Base-by-base conservation (phyloP, 2,329 filamentous ascomycete genomes). In the Shiraia bambusicola region DNA sequence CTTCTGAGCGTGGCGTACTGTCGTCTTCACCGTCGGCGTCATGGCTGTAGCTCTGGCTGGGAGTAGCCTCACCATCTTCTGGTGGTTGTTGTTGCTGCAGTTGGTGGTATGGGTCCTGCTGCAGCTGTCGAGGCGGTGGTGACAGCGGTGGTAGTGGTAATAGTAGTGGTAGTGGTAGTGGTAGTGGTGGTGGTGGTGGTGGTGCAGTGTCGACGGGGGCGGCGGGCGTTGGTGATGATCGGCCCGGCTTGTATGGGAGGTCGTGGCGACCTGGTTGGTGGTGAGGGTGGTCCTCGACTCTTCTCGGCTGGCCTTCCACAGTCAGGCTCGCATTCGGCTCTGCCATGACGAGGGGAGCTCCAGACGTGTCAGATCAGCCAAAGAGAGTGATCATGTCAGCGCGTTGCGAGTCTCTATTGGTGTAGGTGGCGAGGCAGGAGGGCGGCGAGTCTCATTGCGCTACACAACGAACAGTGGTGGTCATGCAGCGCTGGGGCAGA, bases 1-100 rank as follows among this genome's bases (percentile, higher is more conserved):
- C 47, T 52, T 72, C 71, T 5, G 69, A 70, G 42, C 69, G 66
- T 34, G 69, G 67, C 11, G 70, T 73, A 48, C 54, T 60, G 56
- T 70, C 69, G 26, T 57, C 49, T 40, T 69, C 61, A 27, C 59
- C 59, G 40, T 47, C 47, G 34, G 45, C 16, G 32, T 16, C 34
- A 36, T 31, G 39, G 36, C 16, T 33, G 40, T 26, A 31, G 41
- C 15, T 16, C 28, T 44, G 45, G 38, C 46, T 32, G 32, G 47
- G 43, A 14, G 47, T 49, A n/a, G 42, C 19, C 36, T 34, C 28
- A 34, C 36, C 40, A 28, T 47, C 37, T 8, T 32, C 11, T 34
- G 31, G 35, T 35, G 34, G 27, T 24, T 40, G 25, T 27, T 33
- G 27, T 25, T 13, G 35, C 14, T 11, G 27, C 32, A 30, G 27